These are phyloP conservation scores for Naegleria fowleri DNA, from an alignment of 208 protist species.

Conservation along the genomic window DNA sequence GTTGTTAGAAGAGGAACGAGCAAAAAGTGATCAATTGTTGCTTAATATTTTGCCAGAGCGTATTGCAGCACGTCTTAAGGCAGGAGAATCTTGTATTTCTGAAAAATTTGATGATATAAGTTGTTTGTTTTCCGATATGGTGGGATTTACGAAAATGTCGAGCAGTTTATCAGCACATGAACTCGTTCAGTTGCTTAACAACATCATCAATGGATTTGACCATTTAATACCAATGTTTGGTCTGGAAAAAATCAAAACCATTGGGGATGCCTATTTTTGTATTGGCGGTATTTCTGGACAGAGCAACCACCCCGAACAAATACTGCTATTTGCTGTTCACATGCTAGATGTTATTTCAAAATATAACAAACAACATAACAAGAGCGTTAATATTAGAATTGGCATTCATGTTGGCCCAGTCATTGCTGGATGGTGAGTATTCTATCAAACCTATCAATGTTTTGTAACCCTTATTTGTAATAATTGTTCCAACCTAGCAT, in stretches of 20 bases:
- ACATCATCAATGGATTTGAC: slow-evolving; percentile 24
- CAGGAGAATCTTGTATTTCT: background rate
- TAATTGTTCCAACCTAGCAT: no score
- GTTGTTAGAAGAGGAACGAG: background rate
- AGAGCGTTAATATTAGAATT: slow-evolving; percentile 13
- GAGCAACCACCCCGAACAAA: background rate
- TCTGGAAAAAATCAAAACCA: slow-evolving; percentile 35
- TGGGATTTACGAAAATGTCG: slow-evolving; percentile 46
- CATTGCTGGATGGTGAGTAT: background rate
- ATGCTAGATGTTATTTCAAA: background rate
- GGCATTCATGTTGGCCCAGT: background rate
- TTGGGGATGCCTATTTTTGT: slow-evolving; percentile 32
- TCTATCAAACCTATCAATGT: no score
- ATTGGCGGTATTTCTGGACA: slow-evolving; percentile 1
- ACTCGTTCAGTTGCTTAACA: background rate
- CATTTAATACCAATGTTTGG: background rate
- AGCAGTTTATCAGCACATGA: slow-evolving; percentile 29
- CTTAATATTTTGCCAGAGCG: background rate
- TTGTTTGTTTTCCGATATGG: background rate
- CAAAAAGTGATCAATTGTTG: background rate
- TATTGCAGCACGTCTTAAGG: background rate
- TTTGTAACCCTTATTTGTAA: no score
- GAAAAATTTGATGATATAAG: background rate
- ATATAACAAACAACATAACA: background rate
- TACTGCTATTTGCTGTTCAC: background rate